Conservation (phyloP, 345 rosid genomes). For the Salix udensis region DNA sequence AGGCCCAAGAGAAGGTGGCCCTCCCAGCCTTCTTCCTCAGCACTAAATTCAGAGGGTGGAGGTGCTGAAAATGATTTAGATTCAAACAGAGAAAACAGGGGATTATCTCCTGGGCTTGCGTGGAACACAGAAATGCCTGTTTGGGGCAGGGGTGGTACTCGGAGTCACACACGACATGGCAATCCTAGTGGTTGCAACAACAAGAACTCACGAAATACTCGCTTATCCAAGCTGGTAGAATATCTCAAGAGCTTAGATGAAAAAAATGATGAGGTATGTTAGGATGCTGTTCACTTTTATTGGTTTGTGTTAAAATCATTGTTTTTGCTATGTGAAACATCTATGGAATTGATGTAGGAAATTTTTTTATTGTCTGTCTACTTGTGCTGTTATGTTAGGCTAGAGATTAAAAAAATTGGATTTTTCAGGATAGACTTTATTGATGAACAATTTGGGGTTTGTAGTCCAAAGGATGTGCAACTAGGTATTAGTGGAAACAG, state of each 20-base stretch:
- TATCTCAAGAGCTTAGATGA: slow-evolving; percentile 64
- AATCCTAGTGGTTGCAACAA: slow-evolving; percentile 44
- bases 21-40: slow-evolving; percentile 59
- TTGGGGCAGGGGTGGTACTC: slow-evolving; percentile 90
- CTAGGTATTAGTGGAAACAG: not conserved
- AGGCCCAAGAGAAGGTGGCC: slow-evolving; percentile 49
- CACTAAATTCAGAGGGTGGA: slow-evolving; percentile 46
- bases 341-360: not conserved
- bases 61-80: slow-evolving; percentile 52
- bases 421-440: slow-evolving; percentile 3
- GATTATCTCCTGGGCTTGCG: slow-evolving; percentile 64
- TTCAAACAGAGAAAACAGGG: slow-evolving; percentile 50
- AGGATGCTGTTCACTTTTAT: slow-evolving; percentile 8
- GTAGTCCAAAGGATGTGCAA: not conserved
- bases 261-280: slow-evolving; percentile 57
- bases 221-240: slow-evolving; percentile 66
- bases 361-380: not conserved
- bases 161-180: slow-evolving; percentile 85
- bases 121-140: slow-evolving; percentile 74
- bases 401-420: not conserved
- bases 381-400: not conserved
- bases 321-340: not conserved
- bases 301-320: not conserved
- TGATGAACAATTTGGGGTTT: not conserved
- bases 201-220: slow-evolving; percentile 54